Conservation (phyloP, 2,329 filamentous ascomycete genomes). For the Aspergillus pseudoterreus region DNA sequence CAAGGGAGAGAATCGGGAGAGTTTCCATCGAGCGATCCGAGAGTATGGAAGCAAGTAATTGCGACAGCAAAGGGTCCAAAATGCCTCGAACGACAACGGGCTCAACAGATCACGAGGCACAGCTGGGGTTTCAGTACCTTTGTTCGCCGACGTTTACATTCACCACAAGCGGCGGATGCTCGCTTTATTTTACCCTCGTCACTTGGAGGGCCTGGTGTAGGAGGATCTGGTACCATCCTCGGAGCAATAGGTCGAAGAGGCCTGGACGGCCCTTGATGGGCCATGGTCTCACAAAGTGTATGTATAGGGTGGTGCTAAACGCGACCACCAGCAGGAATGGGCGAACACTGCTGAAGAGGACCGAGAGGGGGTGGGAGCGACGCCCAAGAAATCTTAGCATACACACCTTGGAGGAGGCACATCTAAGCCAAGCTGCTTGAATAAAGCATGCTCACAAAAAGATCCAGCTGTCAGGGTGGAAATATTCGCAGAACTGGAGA, state of each 20-base stretch:
- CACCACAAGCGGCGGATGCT: conserved; percentile 35
- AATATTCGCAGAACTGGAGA: not conserved
- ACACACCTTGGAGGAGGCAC: conserved; percentile 12
- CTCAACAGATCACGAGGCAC: not conserved
- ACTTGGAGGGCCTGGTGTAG: conserved; percentile 12
- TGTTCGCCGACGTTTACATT: conserved; percentile 36
- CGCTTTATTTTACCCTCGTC: conserved; percentile 33
- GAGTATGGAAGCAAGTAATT: not conserved
- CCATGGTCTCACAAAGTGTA: conserved; percentile 20
- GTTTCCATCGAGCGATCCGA: not conserved
- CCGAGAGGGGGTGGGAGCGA: conserved; percentile 3
- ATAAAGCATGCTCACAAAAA: conserved; percentile 7
- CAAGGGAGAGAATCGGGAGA: not conserved
- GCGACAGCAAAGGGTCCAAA: no score
- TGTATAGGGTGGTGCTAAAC: not conserved
- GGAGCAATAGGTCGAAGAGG: conserved; percentile 31
- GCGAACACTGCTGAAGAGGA: not conserved
- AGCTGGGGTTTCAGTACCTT: conserved; percentile 25
- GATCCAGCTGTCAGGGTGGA: not conserved
- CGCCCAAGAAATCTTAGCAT: conserved; percentile 3
- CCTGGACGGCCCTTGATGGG: conserved; percentile 21
- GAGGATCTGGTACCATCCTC: conserved; percentile 18
- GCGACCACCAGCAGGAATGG: conserved; percentile 1
- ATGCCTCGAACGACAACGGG: no score
- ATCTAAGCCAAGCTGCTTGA: conserved; percentile 8